Percentiles rank a stretch among this genome's conserved stretches.
Evolutionary conservation across 495 filamentous ascomycete species (phyloP).

Genomic region (Staphylotrichum tortipilum): DNA sequence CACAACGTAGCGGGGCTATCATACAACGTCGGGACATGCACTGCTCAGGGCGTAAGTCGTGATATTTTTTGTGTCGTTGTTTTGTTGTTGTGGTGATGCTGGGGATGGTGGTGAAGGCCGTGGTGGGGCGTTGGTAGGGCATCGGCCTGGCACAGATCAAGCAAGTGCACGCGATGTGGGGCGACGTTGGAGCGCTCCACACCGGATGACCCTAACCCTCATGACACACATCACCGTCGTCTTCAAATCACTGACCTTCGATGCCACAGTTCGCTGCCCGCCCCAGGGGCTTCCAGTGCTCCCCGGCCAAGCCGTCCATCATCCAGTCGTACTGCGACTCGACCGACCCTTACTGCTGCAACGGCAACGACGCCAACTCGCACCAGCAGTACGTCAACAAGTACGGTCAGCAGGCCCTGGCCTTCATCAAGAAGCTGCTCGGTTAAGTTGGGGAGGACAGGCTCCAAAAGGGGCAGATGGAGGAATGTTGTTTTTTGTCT

Average conservation of each 20-base stretch:
- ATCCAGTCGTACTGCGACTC: conserved; percentile 59
- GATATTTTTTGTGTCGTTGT: no score
- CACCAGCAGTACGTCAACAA: conserved; percentile 54
- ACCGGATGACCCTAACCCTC: no score
- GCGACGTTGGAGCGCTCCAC: no score
- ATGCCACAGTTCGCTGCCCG: conserved; percentile 55
- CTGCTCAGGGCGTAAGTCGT: conserved; percentile 45
- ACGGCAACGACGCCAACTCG: conserved; percentile 47
- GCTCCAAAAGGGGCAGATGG: no score
- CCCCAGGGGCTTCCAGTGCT: conserved; percentile 47
- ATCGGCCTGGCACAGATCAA: no score
- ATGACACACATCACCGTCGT: no score
- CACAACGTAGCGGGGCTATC: conserved; percentile 43
- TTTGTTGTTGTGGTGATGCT: no score
- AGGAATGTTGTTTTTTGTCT: no score
- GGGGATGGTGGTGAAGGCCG: no score
- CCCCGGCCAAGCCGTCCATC: conserved; percentile 37
- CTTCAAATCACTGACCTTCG: no score
- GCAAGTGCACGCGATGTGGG: no score
- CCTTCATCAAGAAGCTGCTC: conserved; percentile 20
- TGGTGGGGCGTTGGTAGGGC: no score
- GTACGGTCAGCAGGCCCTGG: conserved; percentile 31
- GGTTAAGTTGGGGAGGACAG: neutral
- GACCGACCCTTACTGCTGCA: conserved; percentile 58
- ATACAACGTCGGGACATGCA: conserved; percentile 55